Conservation (phyloP, 148 eudicot species). For the Vaccinium myrtillus region DNA sequence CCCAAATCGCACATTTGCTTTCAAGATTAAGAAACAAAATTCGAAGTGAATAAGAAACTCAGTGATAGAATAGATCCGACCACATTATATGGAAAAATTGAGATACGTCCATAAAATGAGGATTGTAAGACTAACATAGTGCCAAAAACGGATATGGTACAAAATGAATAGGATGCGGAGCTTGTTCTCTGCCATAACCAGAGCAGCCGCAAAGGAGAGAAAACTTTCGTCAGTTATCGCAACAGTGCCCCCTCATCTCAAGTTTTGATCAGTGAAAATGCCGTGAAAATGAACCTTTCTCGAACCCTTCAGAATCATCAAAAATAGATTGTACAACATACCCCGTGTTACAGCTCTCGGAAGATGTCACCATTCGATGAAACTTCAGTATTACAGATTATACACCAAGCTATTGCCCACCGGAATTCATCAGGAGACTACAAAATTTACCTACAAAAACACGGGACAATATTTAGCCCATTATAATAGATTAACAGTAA, state of each 20-base stretch:
- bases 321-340: not conserved
- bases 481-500: not conserved
- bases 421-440: conserved; percentile 11
- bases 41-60: not conserved
- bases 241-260: conserved; percentile 11
- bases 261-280: conserved; percentile 11
- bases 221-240: not conserved
- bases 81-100: conserved; percentile 38
- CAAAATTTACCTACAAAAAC: not conserved
- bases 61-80: conserved; percentile 21
- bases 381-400: not conserved
- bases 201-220: conserved; percentile 10
- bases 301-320: not conserved
- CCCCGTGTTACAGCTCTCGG: not conserved
- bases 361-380: not conserved
- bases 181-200: conserved; percentile 19
- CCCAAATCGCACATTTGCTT: not conserved
- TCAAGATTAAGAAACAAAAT: not conserved
- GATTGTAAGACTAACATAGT: conserved; percentile 17
- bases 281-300: conserved; percentile 1
- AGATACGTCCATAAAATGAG: conserved; percentile 41
- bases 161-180: conserved; percentile 19
- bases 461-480: not conserved
- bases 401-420: conserved; percentile 11
- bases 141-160: conserved; percentile 28